A percentile compares a stretch with the other conserved stretches of the same genome.
Conservation (phyloP, 163 green algal genomes). For the Scenedesmus sp. region DNA sequence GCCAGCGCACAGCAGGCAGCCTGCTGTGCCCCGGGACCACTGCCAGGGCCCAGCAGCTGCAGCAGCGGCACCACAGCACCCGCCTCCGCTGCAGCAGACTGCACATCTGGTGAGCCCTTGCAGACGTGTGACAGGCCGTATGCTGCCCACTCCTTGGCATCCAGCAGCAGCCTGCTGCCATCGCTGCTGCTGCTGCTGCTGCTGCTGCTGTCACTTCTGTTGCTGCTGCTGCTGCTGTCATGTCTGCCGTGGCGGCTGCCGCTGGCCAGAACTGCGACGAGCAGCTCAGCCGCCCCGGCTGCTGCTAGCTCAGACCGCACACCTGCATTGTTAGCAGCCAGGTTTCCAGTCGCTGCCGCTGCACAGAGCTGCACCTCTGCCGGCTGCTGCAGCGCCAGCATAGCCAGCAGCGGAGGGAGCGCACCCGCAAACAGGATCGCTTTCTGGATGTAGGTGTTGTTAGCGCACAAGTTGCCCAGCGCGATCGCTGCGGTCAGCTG, state of each 20-base stretch:
- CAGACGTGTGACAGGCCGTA: neutral
- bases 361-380: neutral
- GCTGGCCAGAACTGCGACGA: neutral
- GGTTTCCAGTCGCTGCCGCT: neutral
- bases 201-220: no score
- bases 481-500: neutral
- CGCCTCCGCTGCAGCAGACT: neutral
- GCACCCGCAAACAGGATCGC: neutral
- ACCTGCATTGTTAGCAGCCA: slow-evolving; percentile 6
- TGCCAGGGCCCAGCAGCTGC: neutral
- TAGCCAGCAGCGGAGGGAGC: neutral
- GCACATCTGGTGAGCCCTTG: neutral
- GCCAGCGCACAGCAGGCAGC: neutral
- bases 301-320: neutral
- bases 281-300: neutral
- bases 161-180: neutral
- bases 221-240: no score
- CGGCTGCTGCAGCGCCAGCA: neutral
- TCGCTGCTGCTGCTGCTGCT: neutral
- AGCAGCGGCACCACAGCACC: neutral
- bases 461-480: neutral
- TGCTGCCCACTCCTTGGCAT: neutral
- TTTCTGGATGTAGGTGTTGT: neutral
- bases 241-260: neutral
- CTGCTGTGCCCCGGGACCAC: neutral